Evolutionary conservation across 106 monocot species (phyloP), one percentile per base, ranked within the genome.

Genomic region (Platanthera guangdongensis): DNA sequence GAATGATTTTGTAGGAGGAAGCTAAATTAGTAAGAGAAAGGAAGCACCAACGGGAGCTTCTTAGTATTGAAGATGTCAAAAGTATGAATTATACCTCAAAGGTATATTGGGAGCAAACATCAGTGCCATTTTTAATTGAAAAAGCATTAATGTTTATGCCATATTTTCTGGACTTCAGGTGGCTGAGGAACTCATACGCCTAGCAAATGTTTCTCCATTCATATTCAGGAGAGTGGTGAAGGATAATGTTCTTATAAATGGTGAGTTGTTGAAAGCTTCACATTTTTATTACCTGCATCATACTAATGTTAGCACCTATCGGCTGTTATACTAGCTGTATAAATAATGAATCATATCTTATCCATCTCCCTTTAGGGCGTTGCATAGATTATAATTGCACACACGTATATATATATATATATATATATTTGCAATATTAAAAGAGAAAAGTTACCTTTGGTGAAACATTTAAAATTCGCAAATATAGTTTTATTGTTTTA

Each of bases 131-230:
- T 18, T 21, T 12, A 14, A 45, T 68, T 32, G 45, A 68, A 46
- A 45, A 15, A 13, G 39, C 13, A 68, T 6, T 68, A 7, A 71
- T 18, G 3, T 21, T 8, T 8, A 18, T 45, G 30, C 45, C 45
- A 68, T 68, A 8, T 8, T 30, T 73, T 75, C 52, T 47, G 52
- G 63, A 4, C 70, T 49, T 50, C 50, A 81, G 81, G 81, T 81
- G 12, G 70, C 75, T 11, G 85, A 85, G 65, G 85, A 85, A 63
- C 60, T 78, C 22, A 63, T 85, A 47, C 77, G 85, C 62, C 75
- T 85, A 53, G 81, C 81, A 78, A 85, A 85, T 77, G 60, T 85
- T 62, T 78, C 85, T 8, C 81, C 81, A 25, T 81, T 85, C 59
- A 75, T 85, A 71, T 81, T 81, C 62, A 50, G 85, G 71, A 81